phyloP scores from a whole-genome alignment of 495 filamentous ascomycete species.

The Penicillium desertorum region DNA sequence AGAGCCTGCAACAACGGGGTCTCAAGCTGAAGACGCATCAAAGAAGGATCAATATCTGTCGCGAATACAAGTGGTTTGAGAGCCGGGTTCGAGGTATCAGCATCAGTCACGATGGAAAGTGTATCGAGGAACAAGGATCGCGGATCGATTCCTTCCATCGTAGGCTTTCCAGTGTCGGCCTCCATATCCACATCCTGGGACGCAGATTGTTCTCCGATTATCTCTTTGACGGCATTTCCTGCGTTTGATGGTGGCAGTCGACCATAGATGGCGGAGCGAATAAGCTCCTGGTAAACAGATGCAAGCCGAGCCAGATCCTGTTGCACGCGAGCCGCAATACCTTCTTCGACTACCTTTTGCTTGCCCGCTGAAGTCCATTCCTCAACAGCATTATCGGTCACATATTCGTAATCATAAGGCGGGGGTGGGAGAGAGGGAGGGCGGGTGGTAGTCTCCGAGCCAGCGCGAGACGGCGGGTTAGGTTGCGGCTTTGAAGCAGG shows the following conservation, averaged over 20 bases:
- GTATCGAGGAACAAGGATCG: conserved; percentile 77
- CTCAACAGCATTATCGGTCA: conserved; percentile 50
- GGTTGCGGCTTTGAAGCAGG: conserved; percentile 27
- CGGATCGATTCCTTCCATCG: conserved; percentile 52
- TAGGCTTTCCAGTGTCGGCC: conserved; percentile 24
- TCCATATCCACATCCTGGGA: conserved; percentile 43
- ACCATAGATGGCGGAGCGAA: conserved; percentile 68
- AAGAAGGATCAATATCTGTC: conserved; percentile 64
- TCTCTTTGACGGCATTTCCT: conserved; percentile 70
- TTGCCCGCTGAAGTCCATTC: conserved; percentile 53
- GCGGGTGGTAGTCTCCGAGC: conserved; percentile 18
- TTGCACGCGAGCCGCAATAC: conserved; percentile 55
- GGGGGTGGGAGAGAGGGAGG: conserved; percentile 26
- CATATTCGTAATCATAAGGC: conserved; percentile 57
- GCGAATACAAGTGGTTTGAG: conserved; percentile 61
- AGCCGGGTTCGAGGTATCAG: conserved; percentile 54
- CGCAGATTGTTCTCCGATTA: conserved; percentile 58
- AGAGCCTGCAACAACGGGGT: conserved; percentile 68
- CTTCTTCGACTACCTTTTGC: conserved; percentile 45
- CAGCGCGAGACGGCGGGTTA: conserved; percentile 22
- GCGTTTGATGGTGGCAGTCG: conserved; percentile 64
- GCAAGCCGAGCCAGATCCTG: conserved; percentile 65
- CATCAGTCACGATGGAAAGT: conserved; percentile 67
- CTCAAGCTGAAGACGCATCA: conserved; percentile 85
- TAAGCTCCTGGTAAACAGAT: conserved; percentile 80